Evolutionary conservation across 106 monocot species (phyloP).

Genomic region (Apostasia shenzhenica): DNA sequence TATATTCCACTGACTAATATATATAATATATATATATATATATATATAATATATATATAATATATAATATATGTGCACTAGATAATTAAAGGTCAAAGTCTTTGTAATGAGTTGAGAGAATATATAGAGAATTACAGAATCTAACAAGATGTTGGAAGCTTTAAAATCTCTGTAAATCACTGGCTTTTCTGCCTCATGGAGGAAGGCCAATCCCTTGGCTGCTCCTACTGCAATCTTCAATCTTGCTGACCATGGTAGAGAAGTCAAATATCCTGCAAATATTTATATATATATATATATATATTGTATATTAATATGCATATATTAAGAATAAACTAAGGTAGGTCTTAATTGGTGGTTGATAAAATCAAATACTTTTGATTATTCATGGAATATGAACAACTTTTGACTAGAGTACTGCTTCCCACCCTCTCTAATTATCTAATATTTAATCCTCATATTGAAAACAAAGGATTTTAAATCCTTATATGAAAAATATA

Average conservation of each 20-base stretch:
- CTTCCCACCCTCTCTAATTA: too few species aligned
- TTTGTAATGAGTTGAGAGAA: background rate
- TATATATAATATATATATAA: too few species aligned
- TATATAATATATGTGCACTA: too few species aligned
- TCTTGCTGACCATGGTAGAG: conserved; percentile 57
- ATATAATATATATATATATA: background rate
- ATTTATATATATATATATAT: background rate
- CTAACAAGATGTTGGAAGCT: conserved; percentile 67
- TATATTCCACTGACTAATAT: background rate
- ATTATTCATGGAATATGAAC: background rate
- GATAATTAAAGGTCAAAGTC: too few species aligned
- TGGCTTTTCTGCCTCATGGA: conserved; percentile 52
- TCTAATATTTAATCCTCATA: too few species aligned
- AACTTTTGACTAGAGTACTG: too few species aligned
- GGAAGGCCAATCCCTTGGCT: conserved; percentile 63
- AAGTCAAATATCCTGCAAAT: conserved; percentile 7
- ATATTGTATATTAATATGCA: background rate
- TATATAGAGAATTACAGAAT: conserved; percentile 29
- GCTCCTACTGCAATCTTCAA: conserved; percentile 62
- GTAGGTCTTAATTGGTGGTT: background rate
- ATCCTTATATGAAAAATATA: too few species aligned
- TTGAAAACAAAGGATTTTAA: too few species aligned
- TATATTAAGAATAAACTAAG: background rate
- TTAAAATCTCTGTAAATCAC: conserved; percentile 80
- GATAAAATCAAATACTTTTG: background rate